Conservation (phyloP, 495 filamentous ascomycete species). For the Talaromyces liani region DNA sequence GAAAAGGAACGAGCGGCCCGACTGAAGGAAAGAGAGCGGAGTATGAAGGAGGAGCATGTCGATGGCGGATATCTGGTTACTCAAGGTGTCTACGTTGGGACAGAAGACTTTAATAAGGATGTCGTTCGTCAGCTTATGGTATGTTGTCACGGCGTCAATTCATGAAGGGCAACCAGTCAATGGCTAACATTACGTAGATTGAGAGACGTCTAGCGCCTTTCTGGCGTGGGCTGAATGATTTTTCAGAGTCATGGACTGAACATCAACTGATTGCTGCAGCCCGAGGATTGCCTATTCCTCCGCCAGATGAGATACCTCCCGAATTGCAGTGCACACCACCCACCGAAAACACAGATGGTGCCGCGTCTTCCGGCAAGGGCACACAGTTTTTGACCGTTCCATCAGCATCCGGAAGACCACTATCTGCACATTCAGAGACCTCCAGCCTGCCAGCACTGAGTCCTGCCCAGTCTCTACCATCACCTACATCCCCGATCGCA, state of each 20-base stretch:
- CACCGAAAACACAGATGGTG: slow-evolving; percentile 31
- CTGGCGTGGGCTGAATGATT: slow-evolving; percentile 88
- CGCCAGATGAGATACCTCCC: slow-evolving; percentile 70
- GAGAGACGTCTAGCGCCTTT: slow-evolving; percentile 90
- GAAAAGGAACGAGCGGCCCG: slow-evolving; percentile 73
- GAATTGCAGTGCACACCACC: slow-evolving; percentile 49
- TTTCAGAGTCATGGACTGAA: slow-evolving; percentile 84
- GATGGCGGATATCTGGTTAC: slow-evolving; percentile 95
- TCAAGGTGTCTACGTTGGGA: slow-evolving; percentile 83
- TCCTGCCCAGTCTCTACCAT: slow-evolving; percentile 42
- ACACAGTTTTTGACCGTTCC: slow-evolving; percentile 67
- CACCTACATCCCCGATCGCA: slow-evolving; percentile 40
- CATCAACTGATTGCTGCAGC: slow-evolving; percentile 88
- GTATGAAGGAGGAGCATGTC: slow-evolving; percentile 86
- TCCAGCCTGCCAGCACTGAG: slow-evolving; percentile 41
- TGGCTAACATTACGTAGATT: slow-evolving; percentile 46
- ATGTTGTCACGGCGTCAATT: slow-evolving; percentile 13
- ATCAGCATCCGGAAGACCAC: slow-evolving; percentile 59
- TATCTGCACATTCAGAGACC: slow-evolving; percentile 65
- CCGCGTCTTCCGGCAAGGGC: slow-evolving; percentile 33
- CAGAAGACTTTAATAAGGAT: slow-evolving; percentile 87
- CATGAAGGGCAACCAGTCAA: neutral
- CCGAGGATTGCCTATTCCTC: slow-evolving; percentile 74
- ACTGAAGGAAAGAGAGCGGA: slow-evolving; percentile 78
- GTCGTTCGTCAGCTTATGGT: slow-evolving; percentile 92